A percentile compares a stretch with the other conserved stretches of the same genome.
Evolutionary conservation across 2,329 filamentous ascomycete species (phyloP).

Genomic region (Claviceps sp.): DNA sequence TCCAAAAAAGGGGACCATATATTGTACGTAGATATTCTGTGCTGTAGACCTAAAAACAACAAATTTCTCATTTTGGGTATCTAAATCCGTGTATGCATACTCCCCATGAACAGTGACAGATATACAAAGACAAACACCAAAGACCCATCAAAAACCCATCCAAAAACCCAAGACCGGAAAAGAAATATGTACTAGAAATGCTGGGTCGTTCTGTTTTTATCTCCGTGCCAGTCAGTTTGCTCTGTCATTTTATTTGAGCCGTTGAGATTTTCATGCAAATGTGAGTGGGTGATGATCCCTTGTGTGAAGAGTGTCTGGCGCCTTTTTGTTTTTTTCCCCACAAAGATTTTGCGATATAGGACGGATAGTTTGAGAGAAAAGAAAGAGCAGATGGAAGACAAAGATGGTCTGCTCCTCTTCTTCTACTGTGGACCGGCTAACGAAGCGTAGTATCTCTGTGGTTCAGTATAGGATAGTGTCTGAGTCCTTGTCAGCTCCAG

Average conservation of each 20-base stretch:
- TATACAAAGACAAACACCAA: neutral
- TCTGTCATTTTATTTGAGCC: neutral
- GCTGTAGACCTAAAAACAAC: neutral
- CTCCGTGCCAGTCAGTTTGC: no score
- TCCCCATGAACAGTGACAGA: neutral
- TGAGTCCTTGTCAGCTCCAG: no score
- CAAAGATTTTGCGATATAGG: no score
- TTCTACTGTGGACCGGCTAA: no score
- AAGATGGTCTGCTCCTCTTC: no score
- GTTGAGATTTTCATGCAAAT: conserved; percentile 1
- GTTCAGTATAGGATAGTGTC: no score
- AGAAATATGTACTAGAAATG: neutral
- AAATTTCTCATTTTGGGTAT: conserved; percentile 10
- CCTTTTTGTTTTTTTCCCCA: neutral
- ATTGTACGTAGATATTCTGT: no score
- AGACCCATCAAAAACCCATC: neutral
- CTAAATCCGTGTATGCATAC: conserved; percentile 7
- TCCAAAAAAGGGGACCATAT: no score
- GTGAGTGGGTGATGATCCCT: neutral
- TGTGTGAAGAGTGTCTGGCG: neutral
- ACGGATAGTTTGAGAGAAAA: no score
- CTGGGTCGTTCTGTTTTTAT: neutral
- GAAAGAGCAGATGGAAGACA: no score
- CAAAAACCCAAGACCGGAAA: neutral
- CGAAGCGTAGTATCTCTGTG: no score